Conservation (phyloP, 1,284 basidiomycete genomes). For the Xerocomus amazonicus region DNA sequence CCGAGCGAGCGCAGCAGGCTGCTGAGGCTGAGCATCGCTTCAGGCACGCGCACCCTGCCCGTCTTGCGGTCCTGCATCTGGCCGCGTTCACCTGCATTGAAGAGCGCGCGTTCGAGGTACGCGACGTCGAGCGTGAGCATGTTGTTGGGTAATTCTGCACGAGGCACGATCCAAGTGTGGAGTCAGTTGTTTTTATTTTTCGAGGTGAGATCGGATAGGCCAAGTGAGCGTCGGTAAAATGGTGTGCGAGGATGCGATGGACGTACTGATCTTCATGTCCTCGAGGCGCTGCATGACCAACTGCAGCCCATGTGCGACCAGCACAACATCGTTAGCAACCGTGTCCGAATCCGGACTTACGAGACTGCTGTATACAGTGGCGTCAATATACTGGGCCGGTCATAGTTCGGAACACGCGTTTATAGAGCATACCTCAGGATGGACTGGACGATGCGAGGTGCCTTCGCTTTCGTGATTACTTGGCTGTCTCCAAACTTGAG, state of each 20-base stretch:
- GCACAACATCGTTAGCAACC: constrained; percentile 65
- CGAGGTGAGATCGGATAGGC: background rate
- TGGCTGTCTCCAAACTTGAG: constrained; percentile 75
- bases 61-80: constrained; percentile 56
- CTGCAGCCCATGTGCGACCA: constrained; percentile 66
- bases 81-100: constrained; percentile 51
- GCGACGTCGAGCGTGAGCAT: constrained; percentile 68
- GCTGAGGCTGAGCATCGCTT: constrained; percentile 52
- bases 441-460: constrained; percentile 72
- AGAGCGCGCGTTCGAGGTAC: constrained; percentile 58
- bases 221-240: background rate
- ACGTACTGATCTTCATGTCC: constrained; percentile 73
- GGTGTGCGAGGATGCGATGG: background rate
- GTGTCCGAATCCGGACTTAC: constrained; percentile 77
- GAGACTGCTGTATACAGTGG: constrained; percentile 51
- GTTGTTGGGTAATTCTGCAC: constrained; percentile 68
- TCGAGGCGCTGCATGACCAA: constrained; percentile 58
- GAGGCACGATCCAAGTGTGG: background rate
- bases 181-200: background rate
- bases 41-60: constrained; percentile 44
- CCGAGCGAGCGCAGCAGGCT: constrained; percentile 53
- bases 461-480: constrained; percentile 60
- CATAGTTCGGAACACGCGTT: background rate
- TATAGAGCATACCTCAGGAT: constrained; percentile 55
- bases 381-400: constrained; percentile 7